Percentiles rank a stretch among this genome's conserved stretches.
These are phyloP conservation scores for Botrytis deweyae DNA, from an alignment of 2,329 filamentous ascomycete species.

Conservation along the genomic window DNA sequence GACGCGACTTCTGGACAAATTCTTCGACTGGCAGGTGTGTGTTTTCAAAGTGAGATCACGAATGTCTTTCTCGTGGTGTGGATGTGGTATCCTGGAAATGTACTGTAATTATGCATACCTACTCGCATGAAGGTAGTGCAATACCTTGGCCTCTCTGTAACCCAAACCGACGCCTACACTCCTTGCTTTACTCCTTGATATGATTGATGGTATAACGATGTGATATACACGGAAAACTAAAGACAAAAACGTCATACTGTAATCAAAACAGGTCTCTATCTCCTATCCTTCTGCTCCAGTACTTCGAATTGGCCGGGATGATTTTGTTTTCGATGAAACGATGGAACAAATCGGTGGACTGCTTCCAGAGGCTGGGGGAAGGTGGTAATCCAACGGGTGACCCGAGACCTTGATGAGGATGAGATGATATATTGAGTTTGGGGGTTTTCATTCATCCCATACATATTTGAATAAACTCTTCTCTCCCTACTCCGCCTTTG, in stretches of 20 bases:
- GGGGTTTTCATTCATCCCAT: conserved; percentile 34
- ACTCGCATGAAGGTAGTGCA: conserved; percentile 4
- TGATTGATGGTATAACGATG: conserved; percentile 10
- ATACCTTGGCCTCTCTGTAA: conserved; percentile 1
- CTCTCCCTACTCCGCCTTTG: conserved; percentile 73
- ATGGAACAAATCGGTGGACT: background rate
- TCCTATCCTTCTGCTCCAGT: conserved; percentile 3
- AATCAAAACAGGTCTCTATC: conserved; percentile 11
- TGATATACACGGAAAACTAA: conserved; percentile 4
- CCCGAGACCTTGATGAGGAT: conserved; percentile 1
- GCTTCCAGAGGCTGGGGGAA: background rate
- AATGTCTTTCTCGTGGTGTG: background rate
- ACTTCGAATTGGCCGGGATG: background rate
- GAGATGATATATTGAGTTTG: background rate
- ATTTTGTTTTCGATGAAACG: background rate
- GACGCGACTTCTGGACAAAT: background rate
- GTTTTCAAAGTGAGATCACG: background rate
- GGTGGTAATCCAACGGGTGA: conserved; percentile 10
- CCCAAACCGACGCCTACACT: conserved; percentile 11
- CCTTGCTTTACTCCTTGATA: conserved; percentile 10
- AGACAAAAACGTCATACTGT: background rate
- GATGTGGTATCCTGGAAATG: conserved; percentile 12
- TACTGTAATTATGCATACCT: conserved; percentile 16
- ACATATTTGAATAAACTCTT: conserved; percentile 56
- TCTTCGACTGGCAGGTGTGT: background rate